These are phyloP conservation scores for Cladosporium sp. DNA, from an alignment of 2,329 filamentous ascomycete species.

Conservation along the genomic window DNA sequence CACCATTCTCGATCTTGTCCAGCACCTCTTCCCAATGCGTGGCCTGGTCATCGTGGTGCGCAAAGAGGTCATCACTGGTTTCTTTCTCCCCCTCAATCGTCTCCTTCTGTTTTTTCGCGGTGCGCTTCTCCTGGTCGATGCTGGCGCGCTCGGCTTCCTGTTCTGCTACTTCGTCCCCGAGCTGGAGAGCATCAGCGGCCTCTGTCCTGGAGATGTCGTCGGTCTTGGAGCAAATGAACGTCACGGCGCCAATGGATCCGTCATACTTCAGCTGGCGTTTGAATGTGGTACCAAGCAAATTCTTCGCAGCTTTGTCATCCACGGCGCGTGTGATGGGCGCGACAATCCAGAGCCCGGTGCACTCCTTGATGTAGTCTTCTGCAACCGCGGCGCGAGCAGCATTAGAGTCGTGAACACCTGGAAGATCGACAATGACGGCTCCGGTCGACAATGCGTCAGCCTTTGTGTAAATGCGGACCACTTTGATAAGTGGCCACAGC, in stretches of 20 bases:
- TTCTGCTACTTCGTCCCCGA: constrained; percentile 38
- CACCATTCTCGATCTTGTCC: constrained; percentile 43
- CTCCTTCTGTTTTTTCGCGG: constrained; percentile 29
- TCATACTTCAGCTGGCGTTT: constrained; percentile 63
- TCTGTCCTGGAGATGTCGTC: constrained; percentile 60
- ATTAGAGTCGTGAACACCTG: constrained; percentile 62
- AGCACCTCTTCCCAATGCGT: constrained; percentile 50
- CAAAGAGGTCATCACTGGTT: constrained; percentile 39
- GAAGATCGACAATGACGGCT: constrained; percentile 60
- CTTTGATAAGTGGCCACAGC: constrained; percentile 57
- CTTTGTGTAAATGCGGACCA: constrained; percentile 56
- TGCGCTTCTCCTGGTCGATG: constrained; percentile 25
- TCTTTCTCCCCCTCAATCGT: constrained; percentile 40
- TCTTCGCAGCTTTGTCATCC: constrained; percentile 61
- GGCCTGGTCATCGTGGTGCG: constrained; percentile 46
- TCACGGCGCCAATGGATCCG: constrained; percentile 55
- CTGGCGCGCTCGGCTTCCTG: constrained; percentile 35
- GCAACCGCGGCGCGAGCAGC: constrained; percentile 61
- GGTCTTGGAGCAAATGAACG: constrained; percentile 65
- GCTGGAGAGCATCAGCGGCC: constrained; percentile 43
- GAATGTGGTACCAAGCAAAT: constrained; percentile 59
- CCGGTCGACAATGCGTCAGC: constrained; percentile 55
- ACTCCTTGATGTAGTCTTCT: constrained; percentile 61
- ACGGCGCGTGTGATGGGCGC: constrained; percentile 63
- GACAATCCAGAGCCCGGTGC: constrained; percentile 63